Base-by-base conservation (phyloP, 2,329 filamentous ascomycete genomes). In the Raffaelea arxii region DNA sequence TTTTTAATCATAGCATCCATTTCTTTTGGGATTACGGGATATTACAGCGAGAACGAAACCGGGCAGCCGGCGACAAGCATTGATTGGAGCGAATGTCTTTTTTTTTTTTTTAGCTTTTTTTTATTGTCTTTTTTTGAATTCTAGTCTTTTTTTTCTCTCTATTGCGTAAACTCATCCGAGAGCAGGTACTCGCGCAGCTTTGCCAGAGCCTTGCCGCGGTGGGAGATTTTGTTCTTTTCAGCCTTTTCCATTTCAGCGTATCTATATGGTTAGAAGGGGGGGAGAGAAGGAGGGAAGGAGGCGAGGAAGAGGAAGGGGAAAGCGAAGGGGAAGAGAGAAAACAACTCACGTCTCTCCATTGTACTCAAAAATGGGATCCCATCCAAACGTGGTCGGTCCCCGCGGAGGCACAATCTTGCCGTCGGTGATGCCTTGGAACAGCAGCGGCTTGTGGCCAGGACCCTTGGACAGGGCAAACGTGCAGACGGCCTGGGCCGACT, bases 311-410 rank as follows among this genome's bases (percentile, higher is more conserved):
- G 14, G 2, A 32, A 39, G 3, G 3, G 23, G 25, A 25, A 22
- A 21, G 21, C 19, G n/a, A n/a, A n/a, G n/a, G n/a, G n/a, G n/a
- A n/a, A n/a, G n/a, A n/a, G n/a, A n/a, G n/a, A n/a, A n/a, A n/a
- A n/a, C n/a, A 25, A 65, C 75, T 60, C 63, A 79, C 69, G 92
- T 98, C 66, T 87, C 71, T 37, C 90, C 90, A 53, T 94, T 77
- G 56, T 94, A 91, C 67, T 98, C 92, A 58, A 98, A 98, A 53
- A 94, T 84, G 2, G 92, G 80, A 64, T 98, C 92, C 92, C 92
- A 98, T 40, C 91, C 92, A 62, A 98, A 98, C 45, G 78, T 74
- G 18, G 78, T 68, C 38, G 87, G 82, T 6, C 92, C 92, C 61
- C 92, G 76, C 19, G 89, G 78, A 25, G 81, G 80, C 35, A 97